Evolutionary conservation across 768 basidiomycete genomes (phyloP).

Genomic region (Obba rivulosa): DNA sequence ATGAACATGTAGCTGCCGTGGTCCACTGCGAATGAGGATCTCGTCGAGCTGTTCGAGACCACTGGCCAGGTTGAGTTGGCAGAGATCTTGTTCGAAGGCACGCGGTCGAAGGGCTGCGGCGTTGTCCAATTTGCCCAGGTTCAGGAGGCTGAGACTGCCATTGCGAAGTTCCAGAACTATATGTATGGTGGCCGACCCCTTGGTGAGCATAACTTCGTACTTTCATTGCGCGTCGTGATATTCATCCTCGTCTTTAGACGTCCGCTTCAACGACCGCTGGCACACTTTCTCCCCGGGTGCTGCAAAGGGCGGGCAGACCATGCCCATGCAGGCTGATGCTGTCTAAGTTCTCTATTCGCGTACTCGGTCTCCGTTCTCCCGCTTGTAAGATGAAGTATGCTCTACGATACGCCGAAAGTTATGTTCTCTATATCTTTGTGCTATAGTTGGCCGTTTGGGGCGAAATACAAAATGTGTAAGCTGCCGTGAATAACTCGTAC

Average conservation of each 20-base stretch:
- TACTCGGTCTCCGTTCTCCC: background rate
- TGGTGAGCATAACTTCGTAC: constrained; percentile 41
- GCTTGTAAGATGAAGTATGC: background rate
- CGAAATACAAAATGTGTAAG: background rate
- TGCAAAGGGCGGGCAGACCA: constrained; percentile 79
- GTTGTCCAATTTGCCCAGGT: constrained; percentile 92
- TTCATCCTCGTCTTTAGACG: constrained; percentile 46
- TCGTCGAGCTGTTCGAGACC: constrained; percentile 97
- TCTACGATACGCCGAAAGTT: constrained; percentile 1
- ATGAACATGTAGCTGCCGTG: constrained; percentile 69
- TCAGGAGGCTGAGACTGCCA: constrained; percentile 89
- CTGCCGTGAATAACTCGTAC: too few species aligned
- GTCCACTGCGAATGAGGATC: constrained; percentile 98
- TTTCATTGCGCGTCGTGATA: background rate
- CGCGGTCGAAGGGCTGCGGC: constrained; percentile 90
- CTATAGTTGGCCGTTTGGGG: background rate
- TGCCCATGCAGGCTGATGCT: constrained; percentile 57
- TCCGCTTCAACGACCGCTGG: constrained; percentile 94
- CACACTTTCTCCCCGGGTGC: constrained; percentile 88
- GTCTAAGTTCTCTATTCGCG: constrained; percentile 9
- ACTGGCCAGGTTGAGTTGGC: constrained; percentile 93
- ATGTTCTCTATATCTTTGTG: constrained; percentile 3
- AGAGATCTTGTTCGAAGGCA: constrained; percentile 90
- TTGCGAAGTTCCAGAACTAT: constrained; percentile 94
- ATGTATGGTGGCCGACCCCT: constrained; percentile 91